Base-by-base conservation (phyloP, 2,329 filamentous ascomycete species). In the Leptographium wingfieldii region DNA sequence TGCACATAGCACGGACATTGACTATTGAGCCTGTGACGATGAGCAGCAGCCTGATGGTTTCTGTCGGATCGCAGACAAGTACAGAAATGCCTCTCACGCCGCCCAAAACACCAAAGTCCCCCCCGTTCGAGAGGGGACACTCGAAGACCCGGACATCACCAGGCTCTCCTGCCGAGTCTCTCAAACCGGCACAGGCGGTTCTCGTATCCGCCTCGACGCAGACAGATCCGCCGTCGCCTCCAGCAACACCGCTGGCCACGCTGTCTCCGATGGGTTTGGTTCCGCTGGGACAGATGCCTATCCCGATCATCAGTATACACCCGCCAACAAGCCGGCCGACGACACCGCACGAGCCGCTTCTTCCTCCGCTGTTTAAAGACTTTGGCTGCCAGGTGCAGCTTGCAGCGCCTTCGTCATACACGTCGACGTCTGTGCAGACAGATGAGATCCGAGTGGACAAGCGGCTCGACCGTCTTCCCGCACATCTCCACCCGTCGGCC, bases 261-360 rank as follows among this genome's bases (percentile, higher is more conserved):
- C 38, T 60, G 12, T 54, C 57, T 3, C 55, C 56, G 12, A 25
- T n/a, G n/a, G 43, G 38, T 19, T 38, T 60, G 14, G n/a, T 61
- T 14, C 51, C 60, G 1, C 25, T 62, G 10, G 46, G 56, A 11
- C 72, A 73, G 65, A 72, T 83, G 61, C 68, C 78, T 5, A 87
- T 96, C 63, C 92, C 92, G 0, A 88, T 86, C 67, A 99, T 99
- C 69, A 88, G 90, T 60, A 90, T 99, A 57, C 88, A 95, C 66
- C 94, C 94, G 38, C 92, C 94, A 0, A 84, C 80, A 3, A 95
- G 90, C 59, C 83, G 88, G 55, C 91, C 92, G n/a, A 78, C 85
- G 5, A 91, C 90, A 2, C 90, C 90, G 2, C 82, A 81, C 55
- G 83, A 86, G 65, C 85, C 86, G 57, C 79, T 85, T 6, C 81